Conservation (phyloP, 1,139 yeast genomes). For the Meyerozyma elateridarum region DNA sequence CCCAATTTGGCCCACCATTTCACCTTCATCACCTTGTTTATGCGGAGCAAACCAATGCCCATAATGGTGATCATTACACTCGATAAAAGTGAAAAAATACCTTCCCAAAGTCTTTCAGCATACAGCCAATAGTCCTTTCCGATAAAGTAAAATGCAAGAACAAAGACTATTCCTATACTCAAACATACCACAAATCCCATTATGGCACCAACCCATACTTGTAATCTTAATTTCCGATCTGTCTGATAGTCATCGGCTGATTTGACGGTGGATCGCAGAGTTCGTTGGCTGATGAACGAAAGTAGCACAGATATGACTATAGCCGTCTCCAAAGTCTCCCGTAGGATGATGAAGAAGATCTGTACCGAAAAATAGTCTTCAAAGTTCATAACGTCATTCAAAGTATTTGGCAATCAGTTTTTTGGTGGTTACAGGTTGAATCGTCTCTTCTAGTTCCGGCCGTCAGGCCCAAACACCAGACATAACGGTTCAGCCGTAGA, state of each 20-base stretch:
- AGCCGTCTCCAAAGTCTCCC: slow-evolving; percentile 87
- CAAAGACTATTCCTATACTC: slow-evolving; percentile 69
- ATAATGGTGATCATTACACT: slow-evolving; percentile 77
- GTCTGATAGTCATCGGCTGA: neutral
- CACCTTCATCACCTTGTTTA: slow-evolving; percentile 72
- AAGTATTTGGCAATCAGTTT: no score
- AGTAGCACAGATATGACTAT: slow-evolving; percentile 79
- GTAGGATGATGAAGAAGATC: slow-evolving; percentile 79
- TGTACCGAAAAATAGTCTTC: slow-evolving; percentile 64
- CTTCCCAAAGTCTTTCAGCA: slow-evolving; percentile 91
- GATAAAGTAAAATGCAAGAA: slow-evolving; percentile 68
- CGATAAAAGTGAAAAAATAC: slow-evolving; percentile 76
- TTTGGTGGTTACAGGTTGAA: no score
- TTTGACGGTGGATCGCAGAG: slow-evolving; percentile 8
- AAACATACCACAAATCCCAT: slow-evolving; percentile 72
- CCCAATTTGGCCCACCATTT: slow-evolving; percentile 75
- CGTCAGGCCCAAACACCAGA: no score
- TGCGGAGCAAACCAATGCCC: slow-evolving; percentile 83
- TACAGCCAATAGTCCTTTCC: slow-evolving; percentile 79
- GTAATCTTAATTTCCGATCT: slow-evolving; percentile 42
- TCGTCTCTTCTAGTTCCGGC: no score
- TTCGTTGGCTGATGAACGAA: slow-evolving; percentile 69
- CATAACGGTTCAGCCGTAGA: no score
- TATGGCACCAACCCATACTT: slow-evolving; percentile 82
- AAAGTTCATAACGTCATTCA: slow-evolving; percentile 14